A percentile compares a stretch with the other conserved stretches of the same genome.
phyloP scores from a whole-genome alignment of 164 flowering plant genomes.

The Nymphaea thermarum region DNA sequence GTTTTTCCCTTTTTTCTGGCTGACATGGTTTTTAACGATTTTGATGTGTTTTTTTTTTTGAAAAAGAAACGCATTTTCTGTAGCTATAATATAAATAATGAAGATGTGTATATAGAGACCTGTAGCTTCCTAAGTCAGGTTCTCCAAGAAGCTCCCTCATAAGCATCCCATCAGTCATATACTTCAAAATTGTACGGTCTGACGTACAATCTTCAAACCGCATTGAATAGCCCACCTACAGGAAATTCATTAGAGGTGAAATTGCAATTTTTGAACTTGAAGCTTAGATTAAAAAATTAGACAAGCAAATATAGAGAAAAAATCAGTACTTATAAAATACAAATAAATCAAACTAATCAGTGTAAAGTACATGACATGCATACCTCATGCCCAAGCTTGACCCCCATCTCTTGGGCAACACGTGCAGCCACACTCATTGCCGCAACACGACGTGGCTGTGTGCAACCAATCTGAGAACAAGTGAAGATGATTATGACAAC shows the following conservation, averaged over 20 bases:
- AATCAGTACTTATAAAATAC: neutral
- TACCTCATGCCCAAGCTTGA: slow-evolving; percentile 99
- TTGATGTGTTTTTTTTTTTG: no score
- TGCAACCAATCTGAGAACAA: slow-evolving; percentile 65
- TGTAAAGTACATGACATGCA: slow-evolving; percentile 3
- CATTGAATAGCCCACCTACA: slow-evolving; percentile 92
- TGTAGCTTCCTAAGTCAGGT: slow-evolving; percentile 86
- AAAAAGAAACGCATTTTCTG: neutral
- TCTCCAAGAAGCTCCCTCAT: slow-evolving; percentile 92
- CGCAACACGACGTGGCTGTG: slow-evolving; percentile 96
- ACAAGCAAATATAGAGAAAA: neutral
- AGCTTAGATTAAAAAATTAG: neutral
- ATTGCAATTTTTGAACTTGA: neutral
- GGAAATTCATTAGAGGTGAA: neutral
- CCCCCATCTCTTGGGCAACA: slow-evolving; percentile 98
- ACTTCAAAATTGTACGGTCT: slow-evolving; percentile 79
- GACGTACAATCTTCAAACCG: slow-evolving; percentile 99
- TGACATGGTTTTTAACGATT: no score
- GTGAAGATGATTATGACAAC: neutral
- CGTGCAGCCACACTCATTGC: slow-evolving; percentile 99
- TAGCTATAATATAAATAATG: neutral
- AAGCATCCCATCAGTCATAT: slow-evolving; percentile 99
- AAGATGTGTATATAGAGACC: slow-evolving; percentile 23
- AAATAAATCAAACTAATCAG: neutral
- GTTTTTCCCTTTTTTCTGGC: no score